These are phyloP conservation scores for Entomortierella lignicola DNA, from an alignment of 192 early-diverging fungal species.

Conservation along the genomic window DNA sequence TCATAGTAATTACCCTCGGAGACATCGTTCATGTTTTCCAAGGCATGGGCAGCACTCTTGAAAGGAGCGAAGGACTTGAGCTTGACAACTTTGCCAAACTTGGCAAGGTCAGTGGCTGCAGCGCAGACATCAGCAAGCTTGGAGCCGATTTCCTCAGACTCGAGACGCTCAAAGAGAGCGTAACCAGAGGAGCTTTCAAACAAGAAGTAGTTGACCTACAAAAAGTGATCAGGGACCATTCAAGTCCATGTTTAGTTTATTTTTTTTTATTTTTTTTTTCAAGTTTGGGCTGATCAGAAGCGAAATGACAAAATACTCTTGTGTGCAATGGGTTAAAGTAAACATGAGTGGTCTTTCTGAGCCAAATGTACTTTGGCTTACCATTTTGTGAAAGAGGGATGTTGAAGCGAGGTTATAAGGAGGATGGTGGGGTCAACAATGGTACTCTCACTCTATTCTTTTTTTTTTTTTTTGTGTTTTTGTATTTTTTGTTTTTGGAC, in stretches of 20 bases:
- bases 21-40: conserved; percentile 98
- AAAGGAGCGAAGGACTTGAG: conserved; percentile 97
- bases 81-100: conserved; percentile 92
- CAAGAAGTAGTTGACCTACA: conserved; percentile 75
- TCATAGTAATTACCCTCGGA: conserved; percentile 85
- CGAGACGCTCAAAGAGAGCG: conserved; percentile 92
- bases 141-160: conserved; percentile 95
- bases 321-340: background rate
- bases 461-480: too few relatives aligned
- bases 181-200: conserved; percentile 98
- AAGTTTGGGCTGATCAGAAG: background rate
- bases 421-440: conserved; percentile 4
- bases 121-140: conserved; percentile 91
- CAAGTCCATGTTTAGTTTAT: background rate
- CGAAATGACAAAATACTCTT: background rate
- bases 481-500: too few relatives aligned
- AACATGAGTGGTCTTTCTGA: background rate
- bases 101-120: conserved; percentile 83
- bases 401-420: conserved; percentile 1
- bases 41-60: conserved; percentile 95
- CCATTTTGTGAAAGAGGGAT: conserved; percentile 12
- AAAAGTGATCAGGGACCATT: conserved; percentile 8
- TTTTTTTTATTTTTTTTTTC: background rate
- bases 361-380: background rate
- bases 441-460: too few relatives aligned